A percentile compares a stretch with the other conserved stretches of the same genome.
Conservation (phyloP, 2,329 filamentous ascomycete species). For the Paracoccidioides brasiliensis region DNA sequence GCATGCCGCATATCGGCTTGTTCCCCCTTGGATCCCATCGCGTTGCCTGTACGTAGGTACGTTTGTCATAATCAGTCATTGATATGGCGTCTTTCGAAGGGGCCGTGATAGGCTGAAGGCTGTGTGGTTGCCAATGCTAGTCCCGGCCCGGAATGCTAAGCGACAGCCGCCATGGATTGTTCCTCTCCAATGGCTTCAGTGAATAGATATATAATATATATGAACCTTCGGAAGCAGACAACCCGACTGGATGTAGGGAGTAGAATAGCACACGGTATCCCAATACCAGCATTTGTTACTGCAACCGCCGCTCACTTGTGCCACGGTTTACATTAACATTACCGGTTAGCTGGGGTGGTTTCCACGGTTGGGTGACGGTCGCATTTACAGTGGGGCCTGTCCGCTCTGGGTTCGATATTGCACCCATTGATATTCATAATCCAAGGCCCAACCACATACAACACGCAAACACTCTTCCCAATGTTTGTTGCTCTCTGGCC, state of each 20-base stretch:
- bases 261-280: no score
- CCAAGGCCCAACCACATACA: background rate
- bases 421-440: background rate
- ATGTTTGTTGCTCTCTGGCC: background rate
- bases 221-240: no score
- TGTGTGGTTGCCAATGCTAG: background rate
- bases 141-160: background rate
- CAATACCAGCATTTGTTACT: no score
- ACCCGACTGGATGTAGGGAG: no score
- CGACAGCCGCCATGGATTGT: background rate
- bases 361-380: background rate
- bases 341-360: no score
- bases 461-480: background rate
- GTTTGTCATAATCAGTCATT: constrained; percentile 1
- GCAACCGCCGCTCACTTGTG: no score
- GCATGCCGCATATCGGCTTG: no score
- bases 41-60: background rate
- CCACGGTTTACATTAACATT: no score
- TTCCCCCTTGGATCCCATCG: background rate
- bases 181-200: no score
- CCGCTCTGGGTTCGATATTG: background rate
- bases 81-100: constrained; percentile 3
- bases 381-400: background rate
- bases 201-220: no score
- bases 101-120: background rate